These are phyloP conservation scores for Phytophthora quininea DNA, from an alignment of 352 stramenopile species.

Conservation along the genomic window DNA sequence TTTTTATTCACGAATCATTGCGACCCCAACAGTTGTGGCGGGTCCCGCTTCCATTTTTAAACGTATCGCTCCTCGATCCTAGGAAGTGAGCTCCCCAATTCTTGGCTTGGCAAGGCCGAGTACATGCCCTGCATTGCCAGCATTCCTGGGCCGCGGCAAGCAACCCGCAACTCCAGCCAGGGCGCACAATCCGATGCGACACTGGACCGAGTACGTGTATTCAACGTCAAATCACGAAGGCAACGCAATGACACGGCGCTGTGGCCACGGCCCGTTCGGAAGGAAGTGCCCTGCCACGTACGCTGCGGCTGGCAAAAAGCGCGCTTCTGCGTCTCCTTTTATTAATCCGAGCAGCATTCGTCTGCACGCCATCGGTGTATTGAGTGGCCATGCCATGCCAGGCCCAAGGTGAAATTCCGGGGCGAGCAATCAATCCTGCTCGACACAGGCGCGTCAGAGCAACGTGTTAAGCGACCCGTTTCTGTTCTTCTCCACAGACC, in stretches of 20 bases:
- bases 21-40: too few species aligned
- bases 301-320: background rate
- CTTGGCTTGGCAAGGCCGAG: too few species aligned
- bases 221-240: conserved; percentile 1
- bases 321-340: conserved; percentile 1
- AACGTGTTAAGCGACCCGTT: background rate
- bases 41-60: too few species aligned
- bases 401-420: background rate
- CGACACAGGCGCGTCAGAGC: background rate
- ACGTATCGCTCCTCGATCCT: too few species aligned
- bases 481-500: background rate
- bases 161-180: background rate
- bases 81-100: too few species aligned
- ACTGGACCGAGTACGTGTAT: background rate
- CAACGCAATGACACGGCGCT: conserved; percentile 8
- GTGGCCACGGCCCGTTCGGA: background rate
- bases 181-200: background rate
- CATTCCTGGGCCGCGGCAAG: too few species aligned
- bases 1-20: too few species aligned
- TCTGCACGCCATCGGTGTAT: background rate
- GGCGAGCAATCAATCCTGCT: background rate
- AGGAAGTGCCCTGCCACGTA: background rate
- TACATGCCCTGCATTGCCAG: too few species aligned
- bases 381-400: background rate
- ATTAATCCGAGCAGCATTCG: background rate